Evolutionary conservation across 805 yeast species (phyloP).

Genomic region (Ogataea allantospora): DNA sequence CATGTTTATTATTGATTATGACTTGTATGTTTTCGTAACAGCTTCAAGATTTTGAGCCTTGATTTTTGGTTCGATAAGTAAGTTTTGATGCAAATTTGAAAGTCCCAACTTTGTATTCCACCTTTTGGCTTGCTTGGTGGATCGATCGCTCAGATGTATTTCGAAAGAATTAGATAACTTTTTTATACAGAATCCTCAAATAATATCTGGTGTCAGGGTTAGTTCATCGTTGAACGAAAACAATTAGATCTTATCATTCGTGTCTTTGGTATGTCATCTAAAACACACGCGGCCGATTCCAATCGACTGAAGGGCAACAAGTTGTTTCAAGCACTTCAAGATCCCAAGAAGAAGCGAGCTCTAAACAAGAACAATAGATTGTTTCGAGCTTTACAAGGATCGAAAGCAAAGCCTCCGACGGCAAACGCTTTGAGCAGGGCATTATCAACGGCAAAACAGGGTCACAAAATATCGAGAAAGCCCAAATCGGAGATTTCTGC

Average conservation of each 20-base stretch:
- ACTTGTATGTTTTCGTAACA: background rate
- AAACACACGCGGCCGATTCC: background rate
- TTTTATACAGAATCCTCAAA: slow-evolving; percentile 4
- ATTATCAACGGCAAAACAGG: background rate
- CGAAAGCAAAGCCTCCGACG: background rate
- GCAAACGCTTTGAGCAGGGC: background rate
- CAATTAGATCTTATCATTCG: background rate
- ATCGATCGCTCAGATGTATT: background rate
- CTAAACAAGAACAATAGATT: background rate
- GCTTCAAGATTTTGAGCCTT: background rate
- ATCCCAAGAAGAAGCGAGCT: background rate
- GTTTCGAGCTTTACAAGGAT: background rate
- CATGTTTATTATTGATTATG: slow-evolving; percentile 28
- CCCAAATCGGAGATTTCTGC: background rate
- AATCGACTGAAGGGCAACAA: background rate
- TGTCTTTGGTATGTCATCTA: background rate
- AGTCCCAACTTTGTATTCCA: background rate
- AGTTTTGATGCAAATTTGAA: background rate
- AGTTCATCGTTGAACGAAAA: background rate
- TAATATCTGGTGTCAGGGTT: slow-evolving; percentile 7
- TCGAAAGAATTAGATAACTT: slow-evolving; percentile 3
- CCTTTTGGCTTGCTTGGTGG: background rate
- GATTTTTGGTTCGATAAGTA: background rate
- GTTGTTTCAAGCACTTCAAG: background rate
- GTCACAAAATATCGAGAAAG: too few species aligned